Evolutionary conservation across 192 early-diverging fungal genomes (phyloP).

Genomic region (Coemansia sp.): DNA sequence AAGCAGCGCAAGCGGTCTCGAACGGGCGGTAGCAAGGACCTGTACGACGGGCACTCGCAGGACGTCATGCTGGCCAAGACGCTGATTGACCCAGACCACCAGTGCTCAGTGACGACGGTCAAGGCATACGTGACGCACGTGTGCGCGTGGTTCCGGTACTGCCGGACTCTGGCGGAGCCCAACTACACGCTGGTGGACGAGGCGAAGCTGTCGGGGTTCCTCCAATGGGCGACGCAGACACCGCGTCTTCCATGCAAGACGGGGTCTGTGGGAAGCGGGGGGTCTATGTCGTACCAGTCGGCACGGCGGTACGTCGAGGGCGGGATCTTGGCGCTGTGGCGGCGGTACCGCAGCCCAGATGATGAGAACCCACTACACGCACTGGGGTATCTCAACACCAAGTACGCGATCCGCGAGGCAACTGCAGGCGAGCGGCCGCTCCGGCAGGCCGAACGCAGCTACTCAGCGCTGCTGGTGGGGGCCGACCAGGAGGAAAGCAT

Average conservation of each 20-base stretch:
- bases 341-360: constrained; percentile 33
- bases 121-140: constrained; percentile 54
- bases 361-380: constrained; percentile 54
- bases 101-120: constrained; percentile 53
- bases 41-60: constrained; percentile 53
- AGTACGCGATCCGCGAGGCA: constrained; percentile 54
- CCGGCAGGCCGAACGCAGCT: constrained; percentile 37
- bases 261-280: constrained; percentile 25
- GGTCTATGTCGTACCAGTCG: constrained; percentile 54
- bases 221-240: constrained; percentile 53
- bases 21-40: constrained; percentile 52
- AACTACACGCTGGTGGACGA: constrained; percentile 52
- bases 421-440: constrained; percentile 42
- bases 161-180: constrained; percentile 45
- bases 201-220: constrained; percentile 51
- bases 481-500: constrained; percentile 42
- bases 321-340: constrained; percentile 54
- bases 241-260: constrained; percentile 53
- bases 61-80: constrained; percentile 53
- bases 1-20: constrained; percentile 54
- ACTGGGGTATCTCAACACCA: constrained; percentile 52
- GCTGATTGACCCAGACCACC: constrained; percentile 54
- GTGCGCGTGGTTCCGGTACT: constrained; percentile 54
- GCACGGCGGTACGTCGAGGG: constrained; percentile 53
- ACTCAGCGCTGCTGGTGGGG: constrained; percentile 27